Evolutionary conservation across 352 stramenopile genomes (phyloP), one percentile per base, ranked within the genome.

Genomic region (Stramenopiles sp.): DNA sequence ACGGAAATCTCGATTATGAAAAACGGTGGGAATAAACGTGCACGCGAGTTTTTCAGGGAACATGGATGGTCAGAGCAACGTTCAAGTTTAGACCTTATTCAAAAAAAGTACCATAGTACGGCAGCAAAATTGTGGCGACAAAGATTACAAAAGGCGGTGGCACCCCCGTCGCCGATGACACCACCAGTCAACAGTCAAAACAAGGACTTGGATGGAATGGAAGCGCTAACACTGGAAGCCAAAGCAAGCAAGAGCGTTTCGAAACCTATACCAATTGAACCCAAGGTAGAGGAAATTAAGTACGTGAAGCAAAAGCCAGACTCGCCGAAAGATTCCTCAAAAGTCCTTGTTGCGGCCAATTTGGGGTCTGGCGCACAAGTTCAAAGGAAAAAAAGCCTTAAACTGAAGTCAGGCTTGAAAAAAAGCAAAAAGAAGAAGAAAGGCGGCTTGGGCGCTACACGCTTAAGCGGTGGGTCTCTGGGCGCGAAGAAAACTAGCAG

Each of bases 31-130:
- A 98, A 98, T 84, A 87, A 85, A 1, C 91, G 95, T 76, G 92
- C 94, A 32, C 88, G 89, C 76, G 93, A 95, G 82, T 98, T 96
- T 85, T 98, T 98, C 85, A 95, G 95, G 85, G 90, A 94, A 83
- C 92, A 94, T 81, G 89, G 90, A 67, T 89, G 90, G 1, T 88
- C 89, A 78, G 90, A 94, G 80, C 80, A 31, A 1, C 25, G 14
- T 75, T 84, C 67, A 55, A 30, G 31, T 30, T 14, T 76, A n/a
- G 75, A 81, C 22, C 82, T 94, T 89, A 94, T 95, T 82, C 89
- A 95, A 71, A 89, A 90, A 75, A 95, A 95, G 84, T 95, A 95
- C 85, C 95, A 94, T 81, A 93, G 90, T 0, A 94, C 93, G 82
- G 91, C 90, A 7, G 91, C 91, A 8, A 89, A 93, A 33, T 81